Conservation (phyloP, 2,329 filamentous ascomycete species). For the Diaporthe destruens region DNA sequence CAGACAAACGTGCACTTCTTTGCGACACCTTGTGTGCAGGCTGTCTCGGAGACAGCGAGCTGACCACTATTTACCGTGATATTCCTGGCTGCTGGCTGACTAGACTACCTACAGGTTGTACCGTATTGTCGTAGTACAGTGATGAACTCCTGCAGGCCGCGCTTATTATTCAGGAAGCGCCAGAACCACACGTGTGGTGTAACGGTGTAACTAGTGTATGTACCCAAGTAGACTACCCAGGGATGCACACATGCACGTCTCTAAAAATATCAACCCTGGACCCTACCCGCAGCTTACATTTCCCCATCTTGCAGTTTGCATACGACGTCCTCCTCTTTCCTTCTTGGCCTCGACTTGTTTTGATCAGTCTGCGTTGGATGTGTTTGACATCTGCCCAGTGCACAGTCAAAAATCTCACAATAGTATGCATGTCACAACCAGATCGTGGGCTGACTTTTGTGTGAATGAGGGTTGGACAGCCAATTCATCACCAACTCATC, state of each 20-base stretch:
- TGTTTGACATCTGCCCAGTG: too few species aligned
- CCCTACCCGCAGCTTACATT: too few species aligned
- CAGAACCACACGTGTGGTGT: conserved; percentile 10
- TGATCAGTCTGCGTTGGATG: too few species aligned
- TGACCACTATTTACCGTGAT: background rate
- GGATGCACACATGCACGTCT: background rate
- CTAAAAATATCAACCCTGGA: conserved; percentile 28
- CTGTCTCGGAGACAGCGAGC: background rate
- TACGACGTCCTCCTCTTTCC: background rate
- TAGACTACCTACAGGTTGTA: background rate
- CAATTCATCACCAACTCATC: too few species aligned
- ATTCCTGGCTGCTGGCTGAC: background rate
- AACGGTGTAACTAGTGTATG: too few species aligned
- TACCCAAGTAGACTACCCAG: too few species aligned
- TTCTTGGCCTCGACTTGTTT: too few species aligned
- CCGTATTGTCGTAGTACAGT: background rate
- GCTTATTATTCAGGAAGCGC: background rate
- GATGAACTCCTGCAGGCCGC: background rate
- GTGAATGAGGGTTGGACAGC: too few species aligned
- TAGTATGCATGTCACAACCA: too few species aligned
- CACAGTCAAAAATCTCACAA: too few species aligned
- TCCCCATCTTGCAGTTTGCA: background rate
- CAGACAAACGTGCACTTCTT: background rate
- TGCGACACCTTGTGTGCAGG: background rate
- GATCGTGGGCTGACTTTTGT: too few species aligned